Conservation (phyloP, 129 eudicot genomes). For the Saposhnikovia divaricata region DNA sequence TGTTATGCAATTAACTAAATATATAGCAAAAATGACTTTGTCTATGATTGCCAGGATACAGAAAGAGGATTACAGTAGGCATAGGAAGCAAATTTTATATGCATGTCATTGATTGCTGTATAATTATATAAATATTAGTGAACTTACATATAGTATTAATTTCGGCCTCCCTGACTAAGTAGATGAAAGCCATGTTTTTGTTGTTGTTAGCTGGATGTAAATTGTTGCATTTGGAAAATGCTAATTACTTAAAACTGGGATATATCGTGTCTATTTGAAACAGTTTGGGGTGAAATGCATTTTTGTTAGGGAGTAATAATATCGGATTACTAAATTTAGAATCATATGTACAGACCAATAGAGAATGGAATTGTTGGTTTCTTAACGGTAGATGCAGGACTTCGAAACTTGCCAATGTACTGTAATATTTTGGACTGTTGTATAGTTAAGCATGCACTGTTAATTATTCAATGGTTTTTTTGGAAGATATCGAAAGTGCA, state of each 20-base stretch:
- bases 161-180: background rate
- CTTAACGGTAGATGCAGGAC: background rate
- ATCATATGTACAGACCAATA: slow-evolving; percentile 54
- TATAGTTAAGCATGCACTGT: no score
- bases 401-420: background rate
- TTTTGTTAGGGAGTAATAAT: slow-evolving; percentile 13
- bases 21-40: background rate
- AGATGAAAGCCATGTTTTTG: background rate
- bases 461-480: background rate
- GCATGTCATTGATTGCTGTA: background rate
- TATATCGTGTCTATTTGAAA: background rate
- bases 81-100: background rate
- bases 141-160: background rate
- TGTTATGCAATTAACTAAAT: background rate
- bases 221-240: background rate
- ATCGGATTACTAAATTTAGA: slow-evolving; percentile 58
- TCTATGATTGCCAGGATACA: background rate
- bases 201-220: background rate
- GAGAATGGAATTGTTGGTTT: slow-evolving; percentile 31
- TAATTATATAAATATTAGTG: background rate
- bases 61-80: background rate
- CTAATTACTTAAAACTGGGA: background rate
- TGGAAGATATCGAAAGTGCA: background rate
- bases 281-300: background rate
- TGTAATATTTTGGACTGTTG: no score